phyloP scores from a whole-genome alignment of 257 asterid genomes.

The Osmanthus fragrans region DNA sequence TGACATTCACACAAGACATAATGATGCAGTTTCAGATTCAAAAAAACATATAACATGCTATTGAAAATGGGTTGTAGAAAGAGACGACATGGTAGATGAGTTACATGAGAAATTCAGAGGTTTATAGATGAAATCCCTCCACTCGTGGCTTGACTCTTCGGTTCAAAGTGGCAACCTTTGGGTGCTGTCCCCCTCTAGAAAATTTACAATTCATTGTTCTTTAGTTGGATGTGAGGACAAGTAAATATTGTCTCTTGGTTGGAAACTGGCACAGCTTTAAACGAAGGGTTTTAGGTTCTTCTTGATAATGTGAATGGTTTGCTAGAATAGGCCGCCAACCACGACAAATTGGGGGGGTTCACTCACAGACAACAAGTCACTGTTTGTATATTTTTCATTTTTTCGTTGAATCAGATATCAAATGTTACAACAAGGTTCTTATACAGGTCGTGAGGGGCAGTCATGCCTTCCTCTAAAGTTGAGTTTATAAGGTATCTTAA shows the following conservation, averaged over 20 bases:
- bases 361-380: not conserved
- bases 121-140: not conserved
- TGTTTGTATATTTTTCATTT: no score
- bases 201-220: not conserved
- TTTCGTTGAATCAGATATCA: no score
- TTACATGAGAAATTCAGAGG: not conserved
- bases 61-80: not conserved
- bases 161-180: not conserved
- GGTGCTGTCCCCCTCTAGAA: not conserved
- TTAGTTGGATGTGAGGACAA: not conserved
- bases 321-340: no score
- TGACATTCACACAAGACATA: not conserved
- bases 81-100: not conserved
- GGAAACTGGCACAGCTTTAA: not conserved
- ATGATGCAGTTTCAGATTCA: not conserved
- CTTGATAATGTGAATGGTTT: slow-evolving; percentile 13
- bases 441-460: not conserved
- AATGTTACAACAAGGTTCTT: no score
- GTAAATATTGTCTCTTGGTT: not conserved
- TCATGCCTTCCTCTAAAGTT: not conserved
- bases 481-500: not conserved
- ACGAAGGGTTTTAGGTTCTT: not conserved
- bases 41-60: not conserved
- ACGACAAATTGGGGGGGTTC: no score
- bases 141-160: not conserved